Percentiles rank a stretch among this genome's conserved stretches.
Conservation (phyloP, 371 early-diverging fungal genomes). For the Mortierella sp. region DNA sequence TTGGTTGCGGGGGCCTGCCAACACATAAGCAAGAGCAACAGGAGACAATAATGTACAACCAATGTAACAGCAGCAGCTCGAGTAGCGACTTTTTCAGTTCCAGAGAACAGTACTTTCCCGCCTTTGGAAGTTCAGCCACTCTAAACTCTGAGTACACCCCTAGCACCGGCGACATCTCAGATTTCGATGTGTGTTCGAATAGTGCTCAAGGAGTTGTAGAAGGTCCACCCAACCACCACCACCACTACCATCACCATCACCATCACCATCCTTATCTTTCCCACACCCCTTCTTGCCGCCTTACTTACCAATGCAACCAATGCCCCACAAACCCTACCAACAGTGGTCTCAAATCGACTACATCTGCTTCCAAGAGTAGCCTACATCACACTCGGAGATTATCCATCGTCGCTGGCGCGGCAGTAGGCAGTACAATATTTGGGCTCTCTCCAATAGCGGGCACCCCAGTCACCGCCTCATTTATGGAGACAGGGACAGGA, state of each 20-base stretch:
- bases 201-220: neutral
- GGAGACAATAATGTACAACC: slow-evolving; percentile 12
- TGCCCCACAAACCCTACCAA: too few relatives aligned
- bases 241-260: neutral
- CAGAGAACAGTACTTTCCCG: slow-evolving; percentile 4
- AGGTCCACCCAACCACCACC: neutral
- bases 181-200: slow-evolving; percentile 10
- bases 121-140: slow-evolving; percentile 15
- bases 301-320: too few relatives aligned
- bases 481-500: slow-evolving; percentile 5
- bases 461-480: too few relatives aligned
- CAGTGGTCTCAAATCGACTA: too few relatives aligned
- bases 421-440: too few relatives aligned
- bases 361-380: too few relatives aligned
- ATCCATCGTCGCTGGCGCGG: too few relatives aligned
- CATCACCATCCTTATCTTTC: neutral
- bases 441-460: too few relatives aligned
- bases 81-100: slow-evolving; percentile 23
- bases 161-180: slow-evolving; percentile 24
- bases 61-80: slow-evolving; percentile 12
- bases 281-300: too few relatives aligned
- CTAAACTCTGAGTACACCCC: slow-evolving; percentile 22
- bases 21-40: neutral
- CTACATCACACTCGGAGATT: too few relatives aligned
- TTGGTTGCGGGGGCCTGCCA: neutral